Evolutionary conservation across 352 stramenopile species (phyloP).

Genomic region (Phytophthora cryptogea): DNA sequence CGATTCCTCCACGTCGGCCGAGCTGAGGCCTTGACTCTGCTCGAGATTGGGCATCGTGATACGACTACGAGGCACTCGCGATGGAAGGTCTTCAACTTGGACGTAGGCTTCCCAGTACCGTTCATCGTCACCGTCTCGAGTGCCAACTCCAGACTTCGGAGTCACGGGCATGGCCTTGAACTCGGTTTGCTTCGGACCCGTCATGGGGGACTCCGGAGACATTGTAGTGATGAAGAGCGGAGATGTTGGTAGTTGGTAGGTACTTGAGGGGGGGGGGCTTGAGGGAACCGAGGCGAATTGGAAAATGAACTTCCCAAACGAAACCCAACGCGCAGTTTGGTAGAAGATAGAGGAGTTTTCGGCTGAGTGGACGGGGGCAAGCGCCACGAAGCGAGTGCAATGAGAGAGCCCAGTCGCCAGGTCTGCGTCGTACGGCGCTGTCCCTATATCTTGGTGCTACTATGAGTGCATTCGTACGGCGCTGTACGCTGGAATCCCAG

Average conservation of each 20-base stretch:
- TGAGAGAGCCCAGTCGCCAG: constrained; percentile 3
- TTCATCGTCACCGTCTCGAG: constrained; percentile 13
- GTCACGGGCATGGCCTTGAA: constrained; percentile 26
- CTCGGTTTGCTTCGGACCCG: constrained; percentile 7
- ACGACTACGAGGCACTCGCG: constrained; percentile 21
- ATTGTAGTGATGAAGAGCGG: neutral
- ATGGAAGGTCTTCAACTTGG: constrained; percentile 30
- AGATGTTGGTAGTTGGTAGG: constrained; percentile 1
- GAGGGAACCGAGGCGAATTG: constrained; percentile 20
- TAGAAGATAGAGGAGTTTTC: neutral
- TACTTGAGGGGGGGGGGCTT: constrained; percentile 12
- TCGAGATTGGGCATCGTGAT: constrained; percentile 36
- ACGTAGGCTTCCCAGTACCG: constrained; percentile 50
- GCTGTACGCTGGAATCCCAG: constrained; percentile 12
- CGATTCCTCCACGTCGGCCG: constrained; percentile 13
- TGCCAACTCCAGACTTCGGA: constrained; percentile 4
- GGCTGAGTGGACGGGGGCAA: constrained; percentile 15
- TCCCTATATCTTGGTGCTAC: constrained; percentile 21
- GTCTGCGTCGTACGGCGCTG: constrained; percentile 32
- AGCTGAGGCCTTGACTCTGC: constrained; percentile 34
- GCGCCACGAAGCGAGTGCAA: neutral
- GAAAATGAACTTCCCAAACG: constrained; percentile 18
- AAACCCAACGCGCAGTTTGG: neutral
- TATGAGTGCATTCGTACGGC: constrained; percentile 25
- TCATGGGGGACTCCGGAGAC: constrained; percentile 1